Evolutionary conservation across 805 yeast genomes (phyloP).

Genomic region (Limtongozyma cylindracea): DNA sequence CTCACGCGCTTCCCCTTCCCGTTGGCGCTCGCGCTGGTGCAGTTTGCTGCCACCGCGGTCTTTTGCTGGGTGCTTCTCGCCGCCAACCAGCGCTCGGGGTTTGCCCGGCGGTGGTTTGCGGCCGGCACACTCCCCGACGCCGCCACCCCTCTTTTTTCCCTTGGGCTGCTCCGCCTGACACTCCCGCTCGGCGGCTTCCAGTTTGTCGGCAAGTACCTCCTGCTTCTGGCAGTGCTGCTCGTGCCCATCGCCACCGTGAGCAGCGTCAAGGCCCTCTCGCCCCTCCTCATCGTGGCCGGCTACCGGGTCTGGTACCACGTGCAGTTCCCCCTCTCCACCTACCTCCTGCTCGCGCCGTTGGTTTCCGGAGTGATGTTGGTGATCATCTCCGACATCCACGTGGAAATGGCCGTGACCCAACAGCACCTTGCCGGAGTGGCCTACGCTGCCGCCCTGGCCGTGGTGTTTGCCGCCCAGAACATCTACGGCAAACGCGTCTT

Average conservation of each 20-base stretch:
- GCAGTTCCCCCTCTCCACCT: constrained; percentile 20
- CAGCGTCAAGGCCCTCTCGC: constrained; percentile 43
- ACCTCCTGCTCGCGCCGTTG: constrained; percentile 23
- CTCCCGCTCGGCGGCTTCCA: constrained; percentile 44
- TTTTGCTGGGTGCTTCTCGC: constrained; percentile 15
- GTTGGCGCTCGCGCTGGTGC: constrained; percentile 36
- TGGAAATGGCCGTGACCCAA: constrained; percentile 1
- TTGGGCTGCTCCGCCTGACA: constrained; percentile 15
- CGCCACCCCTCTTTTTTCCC: constrained; percentile 4
- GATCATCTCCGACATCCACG: constrained; percentile 9
- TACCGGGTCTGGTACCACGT: constrained; percentile 27
- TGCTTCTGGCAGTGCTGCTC: constrained; percentile 35
- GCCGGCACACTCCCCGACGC: constrained; percentile 24
- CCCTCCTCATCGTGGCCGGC: constrained; percentile 28
- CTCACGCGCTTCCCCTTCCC: constrained; percentile 45
- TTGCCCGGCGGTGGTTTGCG: constrained; percentile 15
- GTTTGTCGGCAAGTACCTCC: constrained; percentile 35
- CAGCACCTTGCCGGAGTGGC: constrained; percentile 30
- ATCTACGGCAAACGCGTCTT: constrained; percentile 68
- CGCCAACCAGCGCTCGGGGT: constrained; percentile 7
- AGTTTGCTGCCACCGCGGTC: constrained; percentile 24
- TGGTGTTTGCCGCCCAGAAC: constrained; percentile 66
- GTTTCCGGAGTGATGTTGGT: constrained; percentile 25
- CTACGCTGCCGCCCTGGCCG: constrained; percentile 40
- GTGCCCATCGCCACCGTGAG: constrained; percentile 49